Base-by-base conservation (phyloP, 768 basidiomycete species). In the Pleurotus eryngii region DNA sequence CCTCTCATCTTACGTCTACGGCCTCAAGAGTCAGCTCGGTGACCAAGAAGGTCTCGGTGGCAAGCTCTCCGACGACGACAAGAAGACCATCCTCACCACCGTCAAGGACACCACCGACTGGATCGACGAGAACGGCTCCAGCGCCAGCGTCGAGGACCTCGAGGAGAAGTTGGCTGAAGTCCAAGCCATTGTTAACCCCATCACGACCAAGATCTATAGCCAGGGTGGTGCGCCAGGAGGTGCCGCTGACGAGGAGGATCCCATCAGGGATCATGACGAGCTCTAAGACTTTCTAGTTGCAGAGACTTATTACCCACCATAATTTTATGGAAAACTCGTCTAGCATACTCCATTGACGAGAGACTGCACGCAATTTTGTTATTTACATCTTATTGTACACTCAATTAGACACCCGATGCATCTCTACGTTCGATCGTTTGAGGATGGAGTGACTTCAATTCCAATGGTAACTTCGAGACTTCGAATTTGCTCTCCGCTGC, bases 21-120 rank as follows among this genome's bases (percentile, higher is more conserved):
- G 90, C 7, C 83, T 96, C 68, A 94, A 93, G 82, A 83, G 79
- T 37, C 95, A 97, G 68, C 78, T 97, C 38, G 83, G 75, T 50
- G 95, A 98, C 73, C 80, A 87, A 61, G 86, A 95, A 49, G 95
- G 95, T 57, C 84, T 97, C 54, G 95, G 95, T 61, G 91, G 90
- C 64, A 98, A 97, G 74, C 70, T 93, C 58, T 77, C 76, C 58
- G 86, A 86, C 17, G 88, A 86, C 0, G 91, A 93, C 73, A 92
- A 91, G 81, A 88, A 89, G 83, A 84, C 83, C 6, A 82, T 98
- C 60, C 77, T 91, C 54, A 81, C 81, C 18, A 78, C 86, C 38
- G 76, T 97, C 75, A 95, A 95, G 79, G 93, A 96, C 63, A 84
- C 86, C 55, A 86, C 87, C 17, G 92, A 92, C 57, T 98, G 95